Base-by-base conservation (phyloP, 140 eudicot species). In the Stevia rebaudiana region DNA sequence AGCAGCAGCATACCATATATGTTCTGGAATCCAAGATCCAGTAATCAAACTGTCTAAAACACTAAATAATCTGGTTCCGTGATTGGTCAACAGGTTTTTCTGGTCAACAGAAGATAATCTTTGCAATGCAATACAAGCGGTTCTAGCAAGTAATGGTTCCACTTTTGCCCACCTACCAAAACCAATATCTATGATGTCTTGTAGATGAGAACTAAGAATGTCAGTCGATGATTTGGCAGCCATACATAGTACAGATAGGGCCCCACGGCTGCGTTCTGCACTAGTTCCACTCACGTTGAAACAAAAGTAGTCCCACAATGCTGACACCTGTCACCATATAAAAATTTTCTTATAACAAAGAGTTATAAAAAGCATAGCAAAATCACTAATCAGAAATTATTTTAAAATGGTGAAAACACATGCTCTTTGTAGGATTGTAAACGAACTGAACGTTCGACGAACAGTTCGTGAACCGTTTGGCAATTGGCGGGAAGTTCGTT, bases 261-360 rank as follows among this genome's bases (percentile, higher is more conserved):
- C 98, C 61, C 95, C 98, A 67, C 98, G 88, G 61, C 98, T 83
- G 58, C 82, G 87, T 77, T 88, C 96, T 41, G 95, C 96, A 31
- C 85, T 92, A 24, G 95, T 92, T 74, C 95, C 94, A 18, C 67
- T 84, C 37, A 85, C 78, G 48, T 92, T 88, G 76, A 92, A 92
- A 78, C 98, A 92, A 25, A 92, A 92, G 78, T 83, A 85, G 78
- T 92, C 98, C 98, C 98, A 92, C 61, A 92, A 73, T 74, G 96
- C 91, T 63, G 96, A 83, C 59, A 92, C 63, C 98, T 92, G 96
- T 53, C 79, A 67, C 55, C 50, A 63, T 23, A 46, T 57, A 65
- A 19, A 18, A 35, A n/a, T n/a, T 19, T 19, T 50, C 11, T 11
- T 44, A 28, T 8, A 22, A 71, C 11, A 24, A 23, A 13, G 8